Percentiles rank a stretch among this genome's conserved stretches.
These are phyloP conservation scores for Prinsepia uniflora DNA, from an alignment of 306 rosid genomes.

Conservation along the genomic window DNA sequence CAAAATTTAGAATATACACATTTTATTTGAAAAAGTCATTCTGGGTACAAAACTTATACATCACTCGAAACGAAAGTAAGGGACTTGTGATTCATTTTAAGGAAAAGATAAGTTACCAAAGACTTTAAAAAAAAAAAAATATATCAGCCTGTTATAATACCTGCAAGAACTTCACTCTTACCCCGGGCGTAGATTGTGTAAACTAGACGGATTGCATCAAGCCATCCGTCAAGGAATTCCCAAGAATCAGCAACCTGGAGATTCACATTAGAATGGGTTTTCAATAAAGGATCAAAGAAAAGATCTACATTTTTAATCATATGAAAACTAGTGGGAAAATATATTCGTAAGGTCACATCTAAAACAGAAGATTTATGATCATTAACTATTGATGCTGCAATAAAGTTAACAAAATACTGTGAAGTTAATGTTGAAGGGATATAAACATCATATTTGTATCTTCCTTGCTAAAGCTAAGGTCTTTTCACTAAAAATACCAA, in stretches of 20 bases:
- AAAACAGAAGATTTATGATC: no score
- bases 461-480: no score
- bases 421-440: no score
- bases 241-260: slow-evolving; percentile 87
- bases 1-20: slow-evolving; percentile 19
- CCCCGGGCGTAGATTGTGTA: slow-evolving; percentile 90
- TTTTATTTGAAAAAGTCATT: slow-evolving; percentile 17
- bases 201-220: slow-evolving; percentile 89
- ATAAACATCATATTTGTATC: no score
- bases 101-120: no score
- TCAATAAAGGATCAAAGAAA: not conserved
- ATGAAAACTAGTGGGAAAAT: no score
- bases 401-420: no score
- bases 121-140: slow-evolving; percentile 20
- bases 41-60: slow-evolving; percentile 10
- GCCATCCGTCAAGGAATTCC: slow-evolving; percentile 97
- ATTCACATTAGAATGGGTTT: not conserved
- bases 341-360: no score
- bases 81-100: slow-evolving; percentile 20
- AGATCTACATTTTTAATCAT: not conserved
- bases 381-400: no score
- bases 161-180: slow-evolving; percentile 86
- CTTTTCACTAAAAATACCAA: no score
- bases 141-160: slow-evolving; percentile 75
- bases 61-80: slow-evolving; percentile 18